phyloP scores from a whole-genome alignment of 176 grass and related monocot genomes.

The Phyllostachys edulis region DNA sequence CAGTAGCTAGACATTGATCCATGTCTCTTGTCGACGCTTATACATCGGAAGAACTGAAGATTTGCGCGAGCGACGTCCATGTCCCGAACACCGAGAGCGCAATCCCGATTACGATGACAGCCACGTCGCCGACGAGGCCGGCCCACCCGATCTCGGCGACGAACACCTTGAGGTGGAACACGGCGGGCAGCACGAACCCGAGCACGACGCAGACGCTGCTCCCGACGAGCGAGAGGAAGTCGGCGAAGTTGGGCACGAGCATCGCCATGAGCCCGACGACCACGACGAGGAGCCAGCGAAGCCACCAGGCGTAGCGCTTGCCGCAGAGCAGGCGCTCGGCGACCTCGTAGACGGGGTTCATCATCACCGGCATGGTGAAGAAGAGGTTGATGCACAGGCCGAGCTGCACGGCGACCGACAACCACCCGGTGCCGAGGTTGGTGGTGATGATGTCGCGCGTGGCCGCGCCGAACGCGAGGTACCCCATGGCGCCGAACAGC shows the following conservation, averaged over 20 bases:
- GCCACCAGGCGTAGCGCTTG: constrained; percentile 80
- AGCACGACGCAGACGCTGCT: constrained; percentile 94
- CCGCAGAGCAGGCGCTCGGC: constrained; percentile 72
- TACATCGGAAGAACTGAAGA: constrained; percentile 48
- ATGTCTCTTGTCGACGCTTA: constrained; percentile 19
- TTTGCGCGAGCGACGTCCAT: constrained; percentile 78
- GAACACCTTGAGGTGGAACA: constrained; percentile 85
- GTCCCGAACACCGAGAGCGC: constrained; percentile 71
- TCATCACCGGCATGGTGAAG: constrained; percentile 97
- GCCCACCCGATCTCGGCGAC: constrained; percentile 49
- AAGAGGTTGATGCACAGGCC: constrained; percentile 98
- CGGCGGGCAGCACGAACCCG: constrained; percentile 79
- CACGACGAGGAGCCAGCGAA: constrained; percentile 72
- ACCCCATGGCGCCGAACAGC: constrained; percentile 86
- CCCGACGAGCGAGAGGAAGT: constrained; percentile 90
- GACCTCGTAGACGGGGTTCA: constrained; percentile 96
- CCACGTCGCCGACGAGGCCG: constrained; percentile 40
- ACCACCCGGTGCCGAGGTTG: constrained; percentile 79
- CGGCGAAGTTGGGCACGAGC: constrained; percentile 89
- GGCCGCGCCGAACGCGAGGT: constrained; percentile 78
- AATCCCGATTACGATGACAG: constrained; percentile 49
- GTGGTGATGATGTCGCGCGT: constrained; percentile 97
- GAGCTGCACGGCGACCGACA: constrained; percentile 77
- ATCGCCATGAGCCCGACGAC: constrained; percentile 65
- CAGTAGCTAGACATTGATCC: not conserved